Percentiles rank a stretch among this genome's conserved stretches.
These are phyloP conservation scores for Ceratocystis smalleyi DNA, from an alignment of 2,329 filamentous ascomycete species.

Conservation along the genomic window DNA sequence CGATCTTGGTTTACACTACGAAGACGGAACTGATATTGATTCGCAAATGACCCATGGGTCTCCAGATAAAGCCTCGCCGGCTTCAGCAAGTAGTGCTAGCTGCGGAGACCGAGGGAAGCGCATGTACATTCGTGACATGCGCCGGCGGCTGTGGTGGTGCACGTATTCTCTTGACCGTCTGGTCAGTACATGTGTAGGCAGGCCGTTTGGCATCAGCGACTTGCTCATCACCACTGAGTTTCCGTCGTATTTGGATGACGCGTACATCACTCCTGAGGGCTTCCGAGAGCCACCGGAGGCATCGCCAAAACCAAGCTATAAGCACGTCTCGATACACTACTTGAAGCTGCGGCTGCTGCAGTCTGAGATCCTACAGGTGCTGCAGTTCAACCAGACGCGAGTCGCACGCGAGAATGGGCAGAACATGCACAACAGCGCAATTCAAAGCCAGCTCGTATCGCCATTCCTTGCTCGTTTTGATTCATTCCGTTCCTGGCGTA, in stretches of 20 bases:
- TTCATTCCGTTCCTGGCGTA: constrained; percentile 76
- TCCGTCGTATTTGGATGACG: constrained; percentile 74
- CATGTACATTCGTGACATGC: constrained; percentile 73
- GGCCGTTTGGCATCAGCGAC: constrained; percentile 90
- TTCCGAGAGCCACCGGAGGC: constrained; percentile 46
- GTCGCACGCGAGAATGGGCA: constrained; percentile 52
- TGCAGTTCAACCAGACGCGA: constrained; percentile 83
- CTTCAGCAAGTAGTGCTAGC: neutral
- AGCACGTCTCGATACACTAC: constrained; percentile 82
- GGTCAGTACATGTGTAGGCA: constrained; percentile 81
- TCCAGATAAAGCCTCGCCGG: neutral
- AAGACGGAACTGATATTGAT: constrained; percentile 59
- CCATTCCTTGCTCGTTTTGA: constrained; percentile 73
- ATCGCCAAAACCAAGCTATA: constrained; percentile 58
- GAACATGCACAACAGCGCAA: constrained; percentile 52
- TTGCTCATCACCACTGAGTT: constrained; percentile 93
- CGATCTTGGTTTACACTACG: constrained; percentile 81
- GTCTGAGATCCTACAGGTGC: constrained; percentile 85
- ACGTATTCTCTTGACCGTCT: constrained; percentile 91
- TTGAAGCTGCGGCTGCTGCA: constrained; percentile 77
- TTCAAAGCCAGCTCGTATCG: constrained; percentile 64
- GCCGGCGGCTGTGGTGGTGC: constrained; percentile 88
- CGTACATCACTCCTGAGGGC: constrained; percentile 67
- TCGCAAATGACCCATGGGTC: constrained; percentile 19
- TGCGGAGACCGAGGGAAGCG: constrained; percentile 46